Base-by-base conservation (phyloP, 306 rosid genomes). In the Fagus crenata region DNA sequence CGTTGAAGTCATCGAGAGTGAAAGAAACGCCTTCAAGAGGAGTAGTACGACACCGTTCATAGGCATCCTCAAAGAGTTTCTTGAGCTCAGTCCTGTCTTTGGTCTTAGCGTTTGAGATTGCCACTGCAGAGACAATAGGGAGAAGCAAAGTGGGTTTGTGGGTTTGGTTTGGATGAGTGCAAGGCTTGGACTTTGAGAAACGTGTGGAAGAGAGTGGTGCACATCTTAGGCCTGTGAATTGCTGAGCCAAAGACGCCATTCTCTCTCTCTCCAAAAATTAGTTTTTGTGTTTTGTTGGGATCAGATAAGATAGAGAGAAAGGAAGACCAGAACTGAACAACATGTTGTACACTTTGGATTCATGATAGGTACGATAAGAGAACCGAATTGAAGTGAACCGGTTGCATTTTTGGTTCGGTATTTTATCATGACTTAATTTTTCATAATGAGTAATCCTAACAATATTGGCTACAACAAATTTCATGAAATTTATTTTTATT, bases 11-110 rank as follows among this genome's bases (percentile, higher is more conserved):
- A 0, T 90, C 91, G 12, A 88, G n/a, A 1, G 88, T 88, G 75
- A 92, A 94, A n/a, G 95, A 33, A 71, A 92, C 91, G 13, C 93
- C 96, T 63, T 92, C 92, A 74, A 73, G 80, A 36, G 97, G 98
- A 40, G 83, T 84, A 72, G 84, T 92, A 28, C 93, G 96, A 53
- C 98, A 92, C 12, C 97, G 90, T 49, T 92, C 93, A 39, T 90
- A 83, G 46, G 98, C 97, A 0, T 94, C 95, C 5, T 89, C 84
- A 78, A 94, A 94, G 42, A 92, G 82, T 55, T 94, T 80, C 33
- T 86, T 89, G 33, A 89, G 92, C 73, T 82, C 74, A 40, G 63
- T 56, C 71, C 97, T 91, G 49, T 90, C 98, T 83, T 63, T 89
- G 88, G 90, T 94, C 87, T 90, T 82, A 0, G 92, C 89, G 64